Evolutionary conservation across 108 stramenopile genomes (phyloP).

Genomic region (Seminavis robusta): DNA sequence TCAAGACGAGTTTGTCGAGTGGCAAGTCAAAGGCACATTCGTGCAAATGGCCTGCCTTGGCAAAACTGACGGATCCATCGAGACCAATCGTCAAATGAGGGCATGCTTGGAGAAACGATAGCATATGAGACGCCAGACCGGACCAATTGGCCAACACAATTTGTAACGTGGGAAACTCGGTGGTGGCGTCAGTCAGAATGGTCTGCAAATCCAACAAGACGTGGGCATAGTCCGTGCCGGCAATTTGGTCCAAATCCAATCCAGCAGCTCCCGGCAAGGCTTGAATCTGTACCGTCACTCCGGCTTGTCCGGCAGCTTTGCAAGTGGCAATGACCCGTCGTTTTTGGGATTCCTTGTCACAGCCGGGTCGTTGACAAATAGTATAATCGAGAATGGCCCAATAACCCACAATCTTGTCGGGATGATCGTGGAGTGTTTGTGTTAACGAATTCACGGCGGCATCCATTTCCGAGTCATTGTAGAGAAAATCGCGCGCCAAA

Average conservation of each 20-base stretch:
- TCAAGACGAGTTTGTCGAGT: constrained; percentile 10
- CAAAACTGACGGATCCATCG: constrained; percentile 15
- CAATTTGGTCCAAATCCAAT: background rate
- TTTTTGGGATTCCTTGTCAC: background rate
- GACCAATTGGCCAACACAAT: constrained; percentile 26
- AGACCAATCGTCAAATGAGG: constrained; percentile 15
- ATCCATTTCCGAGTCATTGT: no score
- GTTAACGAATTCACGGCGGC: background rate
- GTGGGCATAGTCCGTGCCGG: constrained; percentile 15
- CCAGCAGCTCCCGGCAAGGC: constrained; percentile 4
- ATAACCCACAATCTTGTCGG: background rate
- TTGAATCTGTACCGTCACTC: constrained; percentile 12
- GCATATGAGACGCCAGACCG: constrained; percentile 14
- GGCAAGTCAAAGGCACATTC: constrained; percentile 30
- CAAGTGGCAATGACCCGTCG: constrained; percentile 1
- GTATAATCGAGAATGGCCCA: constrained; percentile 26
- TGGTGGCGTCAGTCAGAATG: background rate
- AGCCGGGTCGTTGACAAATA: background rate
- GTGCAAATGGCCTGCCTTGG: constrained; percentile 17
- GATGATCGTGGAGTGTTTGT: background rate
- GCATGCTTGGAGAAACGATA: constrained; percentile 11
- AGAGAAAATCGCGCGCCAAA: no score
- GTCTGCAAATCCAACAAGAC: constrained; percentile 14
- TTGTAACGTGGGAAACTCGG: constrained; percentile 8
- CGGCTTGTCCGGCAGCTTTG: constrained; percentile 8